Evolutionary conservation across 805 yeast species (phyloP), one percentile per base, ranked within the genome.

Genomic region (Cyberlindnera xishuangbannaensis): DNA sequence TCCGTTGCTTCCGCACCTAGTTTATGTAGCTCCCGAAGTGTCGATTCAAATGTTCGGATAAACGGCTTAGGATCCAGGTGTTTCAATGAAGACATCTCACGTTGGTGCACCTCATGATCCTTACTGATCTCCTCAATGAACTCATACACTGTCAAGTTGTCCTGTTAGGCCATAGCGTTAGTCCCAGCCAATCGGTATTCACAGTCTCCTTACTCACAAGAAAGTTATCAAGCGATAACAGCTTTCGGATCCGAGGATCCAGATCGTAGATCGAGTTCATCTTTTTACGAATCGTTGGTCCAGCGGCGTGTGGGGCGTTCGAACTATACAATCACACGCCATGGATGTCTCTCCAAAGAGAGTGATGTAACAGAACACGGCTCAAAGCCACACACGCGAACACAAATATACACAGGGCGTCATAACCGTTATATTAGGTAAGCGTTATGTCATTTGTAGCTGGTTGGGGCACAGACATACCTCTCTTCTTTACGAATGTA

Each of bases 1-100:
- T 56, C 53, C 5, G 59, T 53, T 3, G 87, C 73, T 27, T 80
- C 80, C 1, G 67, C 71, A 28, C 68, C 68, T 27, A 92, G 59
- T 31, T 65, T 66, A 47, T 76, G 73, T 43, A 90, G 62, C 49
- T 85, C 90, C 28, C 76, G 68, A 28, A 87, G 62, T 3, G 92
- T 84, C 1, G 88, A 76, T 53, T 90, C 97, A 56, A 92, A 88
- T 0, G 95, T 85, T 45, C 96, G 73, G 29, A 90, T 90, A 53
- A 84, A 92, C 2, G 97, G 97, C 50, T 85, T 86, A 2, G 97
- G 96, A 51, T 92, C 96, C 34, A 86, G 45, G 27, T 47, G 45
- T 27, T 72, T 75, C 20, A 71, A 53, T 26, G 70, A 64, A 37
- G 71, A 68, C 18, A 67, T 73, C 40, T 69, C 73, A 7, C 70